These are phyloP conservation scores for Globisporangium solare DNA, from an alignment of 352 stramenopile genomes.

Conservation along the genomic window DNA sequence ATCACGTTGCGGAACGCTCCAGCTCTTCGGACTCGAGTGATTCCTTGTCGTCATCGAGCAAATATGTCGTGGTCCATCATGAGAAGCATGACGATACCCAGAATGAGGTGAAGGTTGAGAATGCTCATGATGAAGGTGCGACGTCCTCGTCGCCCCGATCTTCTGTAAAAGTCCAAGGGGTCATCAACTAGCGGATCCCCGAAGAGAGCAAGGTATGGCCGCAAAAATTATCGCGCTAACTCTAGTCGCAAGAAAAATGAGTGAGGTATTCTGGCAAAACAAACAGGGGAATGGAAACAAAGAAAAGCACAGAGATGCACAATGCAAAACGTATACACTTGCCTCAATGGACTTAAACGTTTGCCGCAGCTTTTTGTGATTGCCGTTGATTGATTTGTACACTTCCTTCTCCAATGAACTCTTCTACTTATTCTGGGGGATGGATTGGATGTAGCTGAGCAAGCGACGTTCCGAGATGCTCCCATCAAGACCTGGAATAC, in stretches of 20 bases:
- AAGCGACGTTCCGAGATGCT: conserved; percentile 76
- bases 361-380: conserved; percentile 1
- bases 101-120: neutral
- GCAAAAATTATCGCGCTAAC: conserved; percentile 75
- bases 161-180: conserved; percentile 25
- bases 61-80: conserved; percentile 4
- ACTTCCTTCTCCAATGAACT: conserved; percentile 11
- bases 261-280: conserved; percentile 11
- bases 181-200: conserved; percentile 20
- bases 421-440: conserved; percentile 47
- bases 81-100: neutral
- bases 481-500: conserved; percentile 76
- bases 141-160: conserved; percentile 21
- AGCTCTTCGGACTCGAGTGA: conserved; percentile 7
- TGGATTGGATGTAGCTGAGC: conserved; percentile 76
- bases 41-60: neutral
- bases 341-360: conserved; percentile 7
- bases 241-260: conserved; percentile 50
- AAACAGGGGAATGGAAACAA: neutral
- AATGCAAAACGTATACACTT: conserved; percentile 9
- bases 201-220: conserved; percentile 61
- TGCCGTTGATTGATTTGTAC: conserved; percentile 3
- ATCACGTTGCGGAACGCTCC: conserved; percentile 6
- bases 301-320: neutral
- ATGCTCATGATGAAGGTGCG: neutral